Percentiles rank a stretch among this genome's conserved stretches.
Evolutionary conservation across 495 filamentous ascomycete genomes (phyloP).

Genomic region (Neurospora tetraspora): DNA sequence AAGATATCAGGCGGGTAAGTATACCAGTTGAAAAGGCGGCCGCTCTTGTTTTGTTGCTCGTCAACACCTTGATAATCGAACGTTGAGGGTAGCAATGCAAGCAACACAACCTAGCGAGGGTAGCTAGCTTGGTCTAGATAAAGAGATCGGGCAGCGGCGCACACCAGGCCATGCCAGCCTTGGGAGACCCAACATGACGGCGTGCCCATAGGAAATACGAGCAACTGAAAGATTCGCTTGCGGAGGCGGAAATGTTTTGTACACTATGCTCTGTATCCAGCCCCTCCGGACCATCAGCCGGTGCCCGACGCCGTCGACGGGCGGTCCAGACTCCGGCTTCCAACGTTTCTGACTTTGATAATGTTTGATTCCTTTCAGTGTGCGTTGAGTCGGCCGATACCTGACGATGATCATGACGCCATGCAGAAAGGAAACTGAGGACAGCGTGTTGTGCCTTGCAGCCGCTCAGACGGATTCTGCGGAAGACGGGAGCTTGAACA

Average conservation of each 20-base stretch:
- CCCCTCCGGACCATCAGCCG: not conserved
- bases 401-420: constrained; percentile 1
- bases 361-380: not conserved
- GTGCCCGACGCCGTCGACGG: not conserved
- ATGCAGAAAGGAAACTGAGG: not conserved
- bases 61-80: not conserved
- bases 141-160: not conserved
- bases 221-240: not conserved
- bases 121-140: not conserved
- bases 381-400: not conserved
- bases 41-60: not conserved
- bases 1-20: not conserved
- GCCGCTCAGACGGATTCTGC: not conserved
- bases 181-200: not conserved
- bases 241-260: not conserved
- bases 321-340: not conserved
- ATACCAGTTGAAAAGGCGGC: not conserved
- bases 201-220: not conserved
- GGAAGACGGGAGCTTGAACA: not conserved
- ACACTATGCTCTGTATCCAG: not conserved
- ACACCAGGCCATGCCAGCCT: not conserved
- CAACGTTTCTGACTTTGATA: not conserved
- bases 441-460: constrained; percentile 6
- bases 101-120: not conserved
- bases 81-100: not conserved